phyloP scores from a whole-genome alignment of 768 basidiomycete species.

The Tricholoma sp. region DNA sequence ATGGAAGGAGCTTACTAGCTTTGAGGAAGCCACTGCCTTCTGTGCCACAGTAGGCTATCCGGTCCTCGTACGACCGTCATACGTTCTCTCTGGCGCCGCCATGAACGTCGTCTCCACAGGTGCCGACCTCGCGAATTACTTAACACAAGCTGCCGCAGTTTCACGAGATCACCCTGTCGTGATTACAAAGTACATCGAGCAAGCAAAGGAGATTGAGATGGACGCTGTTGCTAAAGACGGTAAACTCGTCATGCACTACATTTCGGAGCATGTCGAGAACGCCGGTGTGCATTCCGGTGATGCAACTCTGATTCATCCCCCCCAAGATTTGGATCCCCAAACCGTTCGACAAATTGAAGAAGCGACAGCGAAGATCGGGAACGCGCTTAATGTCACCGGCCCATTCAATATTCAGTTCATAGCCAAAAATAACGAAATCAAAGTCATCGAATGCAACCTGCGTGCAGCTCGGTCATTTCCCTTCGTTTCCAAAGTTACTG shows the following conservation, averaged over 20 bases:
- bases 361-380: conserved; percentile 95
- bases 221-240: conserved; percentile 97
- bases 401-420: conserved; percentile 99
- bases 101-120: conserved; percentile 98
- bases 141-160: conserved; percentile 92
- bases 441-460: conserved; percentile 99
- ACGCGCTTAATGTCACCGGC: conserved; percentile 95
- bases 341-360: conserved; percentile 96
- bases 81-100: conserved; percentile 98
- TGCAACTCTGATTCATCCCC: conserved; percentile 95
- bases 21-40: conserved; percentile 82
- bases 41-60: conserved; percentile 93
- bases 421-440: conserved; percentile 99
- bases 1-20: conserved; percentile 97
- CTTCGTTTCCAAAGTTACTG: conserved; percentile 98
- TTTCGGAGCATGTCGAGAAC: conserved; percentile 99
- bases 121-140: conserved; percentile 87
- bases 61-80: conserved; percentile 94
- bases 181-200: conserved; percentile 98
- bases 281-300: conserved; percentile 99
- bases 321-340: conserved; percentile 95
- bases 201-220: conserved; percentile 99
- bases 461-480: conserved; percentile 98
- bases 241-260: conserved; percentile 99
- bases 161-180: conserved; percentile 97